phyloP scores from a whole-genome alignment of 495 filamentous ascomycete genomes.

The Aspergillus hancockii region DNA sequence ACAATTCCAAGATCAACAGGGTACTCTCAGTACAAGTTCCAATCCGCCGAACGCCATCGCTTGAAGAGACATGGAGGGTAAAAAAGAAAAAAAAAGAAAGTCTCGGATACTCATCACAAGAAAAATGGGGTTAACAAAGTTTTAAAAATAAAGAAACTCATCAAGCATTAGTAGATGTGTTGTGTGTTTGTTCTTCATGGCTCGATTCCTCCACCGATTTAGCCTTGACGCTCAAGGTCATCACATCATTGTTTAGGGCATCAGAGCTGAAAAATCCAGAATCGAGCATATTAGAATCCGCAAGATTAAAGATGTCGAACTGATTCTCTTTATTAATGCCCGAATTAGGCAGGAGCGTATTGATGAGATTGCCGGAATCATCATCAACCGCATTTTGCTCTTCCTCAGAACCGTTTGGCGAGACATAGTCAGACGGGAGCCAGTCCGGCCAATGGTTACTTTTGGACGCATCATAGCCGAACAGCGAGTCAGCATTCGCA shows the following conservation, averaged over 20 bases:
- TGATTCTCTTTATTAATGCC: constrained; percentile 31
- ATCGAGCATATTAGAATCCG: constrained; percentile 31
- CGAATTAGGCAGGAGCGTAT: constrained; percentile 43
- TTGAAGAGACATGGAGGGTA: constrained; percentile 25
- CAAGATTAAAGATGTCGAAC: constrained; percentile 36
- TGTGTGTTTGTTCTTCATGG: constrained; percentile 19
- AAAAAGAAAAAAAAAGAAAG: constrained; percentile 9
- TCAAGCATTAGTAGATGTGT: constrained; percentile 18
- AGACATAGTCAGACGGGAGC: constrained; percentile 41
- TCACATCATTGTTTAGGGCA: constrained; percentile 29
- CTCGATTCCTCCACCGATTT: constrained; percentile 23
- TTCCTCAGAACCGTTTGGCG: constrained; percentile 33
- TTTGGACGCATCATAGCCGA: constrained; percentile 27
- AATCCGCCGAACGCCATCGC: constrained; percentile 42
- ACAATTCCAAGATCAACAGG: neutral
- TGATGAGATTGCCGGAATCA: constrained; percentile 39
- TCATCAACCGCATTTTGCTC: constrained; percentile 22
- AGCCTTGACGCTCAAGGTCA: constrained; percentile 23
- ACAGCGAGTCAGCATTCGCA: constrained; percentile 25
- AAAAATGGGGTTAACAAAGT: constrained; percentile 10
- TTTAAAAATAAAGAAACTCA: constrained; percentile 22
- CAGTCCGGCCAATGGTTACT: constrained; percentile 41
- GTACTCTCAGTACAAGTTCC: constrained; percentile 4
- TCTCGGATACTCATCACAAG: constrained; percentile 4
- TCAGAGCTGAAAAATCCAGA: constrained; percentile 47